Evolutionary conservation across 306 rosid genomes (phyloP), one percentile per base, ranked within the genome.

Genomic region (Purshia tridentata): DNA sequence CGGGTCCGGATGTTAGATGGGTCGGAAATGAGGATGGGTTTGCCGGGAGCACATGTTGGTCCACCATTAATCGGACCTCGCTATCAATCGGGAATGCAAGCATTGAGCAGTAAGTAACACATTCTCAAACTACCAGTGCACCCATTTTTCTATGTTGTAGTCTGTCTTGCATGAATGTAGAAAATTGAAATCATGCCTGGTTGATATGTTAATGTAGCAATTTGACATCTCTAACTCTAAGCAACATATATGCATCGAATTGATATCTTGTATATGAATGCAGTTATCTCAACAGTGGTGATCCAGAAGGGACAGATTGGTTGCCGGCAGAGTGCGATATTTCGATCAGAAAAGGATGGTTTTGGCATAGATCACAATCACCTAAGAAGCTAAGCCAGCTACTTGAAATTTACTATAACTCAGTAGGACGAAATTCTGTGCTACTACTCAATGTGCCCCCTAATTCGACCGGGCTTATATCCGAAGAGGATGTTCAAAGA

Each of bases 1-100:
- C 97, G 22, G 98, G 96, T n/a, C 94, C 94, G 3, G 94, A 91
- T 48, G 88, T 93, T 42, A 82, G 98, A 81, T 93, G 98, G 97
- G 92, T 93, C 20, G 98, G 97, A 60, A 72, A 80, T 41, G 94
- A 91, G 80, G 19, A 72, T 0, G 98, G 92, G 0, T 70, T 45
- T 45, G 96, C 97, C 57, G 92, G 91, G 39, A 61, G 72, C 49
- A 81, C 94, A 0, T 91, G 92, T 71, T 93, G 97, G 97, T 93
- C 98, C 9, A 84, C 86, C 69, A 80, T 93, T 59, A 91, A 93
- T 66, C 75, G 88, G 84, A 86, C 80, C 76, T 82, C 84, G 44
- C 84, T 93, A 14, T 73, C 96, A 54, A 93, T 93, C 48, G 98
- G 98, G 76, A 64, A 51, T 35, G 62, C 88, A 11, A 60, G 76